Evolutionary conservation across 176 grass and related monocot genomes (phyloP), one percentile per base, ranked within the genome.

Genomic region (Carex myosuroides): DNA sequence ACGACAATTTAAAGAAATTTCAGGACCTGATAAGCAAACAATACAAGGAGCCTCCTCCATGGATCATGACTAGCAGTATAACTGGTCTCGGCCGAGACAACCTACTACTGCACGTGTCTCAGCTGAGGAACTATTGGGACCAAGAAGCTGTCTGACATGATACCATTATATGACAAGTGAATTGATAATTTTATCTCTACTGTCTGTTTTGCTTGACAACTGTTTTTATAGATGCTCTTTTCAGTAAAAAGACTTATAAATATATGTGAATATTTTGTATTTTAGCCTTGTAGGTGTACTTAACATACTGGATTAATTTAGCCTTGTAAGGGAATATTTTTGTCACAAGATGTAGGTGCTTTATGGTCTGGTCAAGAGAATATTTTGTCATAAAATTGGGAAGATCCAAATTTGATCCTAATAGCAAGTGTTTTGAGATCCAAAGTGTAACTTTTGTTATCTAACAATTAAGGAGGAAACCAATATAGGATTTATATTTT

Each of bases 1-100:
- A 92, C 1, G 96, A 93, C 73, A 95, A 99, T 79, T 93, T 99
- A 88, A 93, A 86, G 81, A 84, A 60, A 80, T 95, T 99, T 87
- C 96, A 95, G 83, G 93, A 95, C 41, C 76, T 88, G 6, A 90
- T 99, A 50, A 90, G 92, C 39, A 65, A 64, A 26, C 68, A 92
- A 71, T 99, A 99, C 75, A 33, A 84, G 35, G 90, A 88, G 37
- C 88, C 93, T 84, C 96, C 96, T 37, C 89, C 96, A 12, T 99
- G 96, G 96, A 90, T 99, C 83, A 99, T 99, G 93, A 95, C 93
- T 13, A 99, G 93, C 24, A 92, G 93, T 37, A 37, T 90, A 13
- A 95, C 86, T 3, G 93, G 96, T 35, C 85, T 95, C 46, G 93
- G 96, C 68, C 85, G 89, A 0, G 93, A 95, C 3, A 85, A 94